Base-by-base conservation (phyloP, 495 filamentous ascomycete genomes). In the Lasiosphaeriaceae sp. region DNA sequence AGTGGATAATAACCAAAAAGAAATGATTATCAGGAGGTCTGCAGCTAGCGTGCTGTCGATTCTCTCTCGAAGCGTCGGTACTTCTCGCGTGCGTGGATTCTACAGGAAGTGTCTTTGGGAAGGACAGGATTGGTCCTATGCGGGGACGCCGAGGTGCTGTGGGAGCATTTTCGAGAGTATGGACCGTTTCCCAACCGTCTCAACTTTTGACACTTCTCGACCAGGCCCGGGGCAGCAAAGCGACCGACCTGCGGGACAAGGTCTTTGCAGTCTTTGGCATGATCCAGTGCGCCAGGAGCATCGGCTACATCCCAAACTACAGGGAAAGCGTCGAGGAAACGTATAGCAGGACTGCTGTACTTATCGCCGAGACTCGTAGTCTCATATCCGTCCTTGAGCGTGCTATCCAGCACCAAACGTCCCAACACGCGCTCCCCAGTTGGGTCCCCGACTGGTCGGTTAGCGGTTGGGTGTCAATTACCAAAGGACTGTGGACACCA, bases 181-280 rank as follows among this genome's bases (percentile, higher is more conserved):
- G 52, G n/a, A 37, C 24, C 20, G 51, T 19, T 45, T 44, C 11
- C 24, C 14, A 6, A 19, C 31, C 31, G 31, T 49, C 47, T 2
- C 14, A 57, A 31, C 35, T 57, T 4, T 17, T 50, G 16, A 26
- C 43, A 29, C 43, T 61, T 22, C 34, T 61, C 9, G 47, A 52
- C 22, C 34, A 56, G 20, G 44, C 56, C 19, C 49, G 55, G 37
- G 55, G 6, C 52, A 47, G 43, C n/a, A 43, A 52, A 44, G 44
- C 58, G 1, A 46, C 58, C 17, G 59, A 65, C 26, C 64, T 55
- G 9, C 58, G 62, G 2, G 64, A 66, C 50, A 66, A 66, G 23
- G 50, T 62, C 41, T 61, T 65, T 35, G 62, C 54, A 1, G 29
- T 66, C 14, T 47, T 62, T 26, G 58, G 62, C 3, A 46, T 61